Base-by-base conservation (phyloP, 208 protist genomes). In the Trypanosoma scelopori region DNA sequence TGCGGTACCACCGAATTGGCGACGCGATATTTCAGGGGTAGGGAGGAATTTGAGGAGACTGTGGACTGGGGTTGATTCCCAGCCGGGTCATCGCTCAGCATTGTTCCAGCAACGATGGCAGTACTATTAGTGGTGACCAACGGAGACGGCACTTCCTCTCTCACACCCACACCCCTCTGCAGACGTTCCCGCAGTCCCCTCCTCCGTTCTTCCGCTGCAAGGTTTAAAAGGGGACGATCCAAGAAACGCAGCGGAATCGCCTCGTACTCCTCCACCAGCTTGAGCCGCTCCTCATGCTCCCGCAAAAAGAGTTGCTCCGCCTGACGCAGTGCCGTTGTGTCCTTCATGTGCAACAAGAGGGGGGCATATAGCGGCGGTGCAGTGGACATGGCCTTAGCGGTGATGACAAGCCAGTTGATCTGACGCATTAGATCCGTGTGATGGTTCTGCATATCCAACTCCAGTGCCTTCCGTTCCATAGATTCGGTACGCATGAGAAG, bases 401-500 rank as follows among this genome's bases (percentile, higher is more conserved):
- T 41, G n/a, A 80, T 27, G 7, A 66, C 57, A 51, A 60, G 43
- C n/a, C 32, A 63, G 1, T 60, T 23, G 23, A 81, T 47, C 25
- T 68, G 37, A 32, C 60, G 52, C 55, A 85, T 42, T n/a, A 90
- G 27, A 15, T 70, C 66, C 5, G 46, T 58, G 41, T 84, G 79
- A 49, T 69, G 49, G 16, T 45, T 35, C 23, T 82, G 70, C 25
- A 91, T 57, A 25, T 69, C 51, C 41, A 66, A 70, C 60, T 85
- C 60, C 55, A 91, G 55, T 43, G 67, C 59, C 28, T 79, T 75
- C 3, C 88, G 80, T 61, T 91, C 82, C 28, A 82, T 79, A 13
- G 83, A 79, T 60, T 94, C 88, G 41, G 77, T 85, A 32, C 79
- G 73, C 16, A 76, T 25, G 32, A 94, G 69, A 22, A 92, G 78